Percentiles rank a stretch among this genome's conserved stretches.
Conservation (phyloP, 2,329 filamentous ascomycete species). For the Stachybotrys chartarum region DNA sequence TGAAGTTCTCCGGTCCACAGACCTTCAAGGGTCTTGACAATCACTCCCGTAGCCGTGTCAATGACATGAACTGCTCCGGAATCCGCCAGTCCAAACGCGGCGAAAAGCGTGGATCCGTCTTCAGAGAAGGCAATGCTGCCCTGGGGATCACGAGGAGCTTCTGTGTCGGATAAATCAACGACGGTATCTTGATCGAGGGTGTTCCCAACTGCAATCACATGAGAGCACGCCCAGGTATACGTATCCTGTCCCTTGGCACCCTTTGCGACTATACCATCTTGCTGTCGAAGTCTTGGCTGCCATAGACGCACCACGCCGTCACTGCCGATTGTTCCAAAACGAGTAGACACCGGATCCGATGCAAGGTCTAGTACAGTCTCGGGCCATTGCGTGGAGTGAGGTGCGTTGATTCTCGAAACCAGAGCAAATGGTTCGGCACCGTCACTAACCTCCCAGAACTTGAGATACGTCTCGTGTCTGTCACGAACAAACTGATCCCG, state of each 20-base stretch:
- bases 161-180: conserved; percentile 16
- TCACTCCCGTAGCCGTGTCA: conserved; percentile 59
- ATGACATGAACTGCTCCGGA: conserved; percentile 67
- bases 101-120: conserved; percentile 77
- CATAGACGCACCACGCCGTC: conserved; percentile 76
- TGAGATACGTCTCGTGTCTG: conserved; percentile 69
- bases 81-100: conserved; percentile 47
- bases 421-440: conserved; percentile 59
- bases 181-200: conserved; percentile 34
- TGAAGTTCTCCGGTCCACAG: conserved; percentile 60
- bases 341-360: conserved; percentile 58
- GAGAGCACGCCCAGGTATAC: conserved; percentile 68
- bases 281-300: conserved; percentile 64
- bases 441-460: conserved; percentile 75
- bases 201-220: conserved; percentile 47
- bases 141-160: conserved; percentile 29
- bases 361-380: conserved; percentile 65
- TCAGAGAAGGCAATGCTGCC: conserved; percentile 72
- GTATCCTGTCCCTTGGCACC: conserved; percentile 51
- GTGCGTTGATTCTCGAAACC: conserved; percentile 74
- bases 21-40: conserved; percentile 61
- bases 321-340: conserved; percentile 79
- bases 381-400: conserved; percentile 55
- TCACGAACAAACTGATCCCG: conserved; percentile 40
- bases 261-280: conserved; percentile 59